phyloP scores from a whole-genome alignment of 345 rosid genomes.

The Citrus medica region DNA sequence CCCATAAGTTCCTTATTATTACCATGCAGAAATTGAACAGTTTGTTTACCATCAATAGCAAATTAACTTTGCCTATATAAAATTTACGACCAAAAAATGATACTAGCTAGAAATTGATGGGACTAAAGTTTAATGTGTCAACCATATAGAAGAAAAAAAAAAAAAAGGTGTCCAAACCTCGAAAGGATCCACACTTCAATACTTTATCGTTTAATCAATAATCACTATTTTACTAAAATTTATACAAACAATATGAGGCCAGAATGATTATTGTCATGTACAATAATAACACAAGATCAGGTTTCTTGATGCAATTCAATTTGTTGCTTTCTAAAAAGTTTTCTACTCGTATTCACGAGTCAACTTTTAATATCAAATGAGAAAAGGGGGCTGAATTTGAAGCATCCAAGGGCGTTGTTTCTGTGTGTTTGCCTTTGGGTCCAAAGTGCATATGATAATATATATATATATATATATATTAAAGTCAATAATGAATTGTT shows the following conservation, averaged over 20 bases:
- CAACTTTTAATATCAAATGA: neutral
- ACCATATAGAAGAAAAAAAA: no score
- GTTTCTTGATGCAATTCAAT: neutral
- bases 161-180: neutral
- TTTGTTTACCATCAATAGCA: no score
- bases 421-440: neutral
- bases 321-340: neutral
- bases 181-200: neutral
- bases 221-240: neutral
- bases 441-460: neutral
- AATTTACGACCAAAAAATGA: neutral
- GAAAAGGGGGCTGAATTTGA: neutral
- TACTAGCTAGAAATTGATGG: neutral
- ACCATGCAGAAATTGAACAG: neutral
- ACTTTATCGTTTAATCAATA: neutral
- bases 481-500: neutral
- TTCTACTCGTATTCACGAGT: constrained; percentile 3
- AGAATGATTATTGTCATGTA: neutral
- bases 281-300: neutral
- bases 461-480: no score
- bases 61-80: neutral
- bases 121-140: neutral
- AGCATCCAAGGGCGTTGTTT: constrained; percentile 23
- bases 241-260: neutral
- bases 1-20: neutral